Evolutionary conservation across 2,329 filamentous ascomycete genomes (phyloP), one percentile per base, ranked within the genome.

Genomic region (Magnaporthiopsis rhizophila): DNA sequence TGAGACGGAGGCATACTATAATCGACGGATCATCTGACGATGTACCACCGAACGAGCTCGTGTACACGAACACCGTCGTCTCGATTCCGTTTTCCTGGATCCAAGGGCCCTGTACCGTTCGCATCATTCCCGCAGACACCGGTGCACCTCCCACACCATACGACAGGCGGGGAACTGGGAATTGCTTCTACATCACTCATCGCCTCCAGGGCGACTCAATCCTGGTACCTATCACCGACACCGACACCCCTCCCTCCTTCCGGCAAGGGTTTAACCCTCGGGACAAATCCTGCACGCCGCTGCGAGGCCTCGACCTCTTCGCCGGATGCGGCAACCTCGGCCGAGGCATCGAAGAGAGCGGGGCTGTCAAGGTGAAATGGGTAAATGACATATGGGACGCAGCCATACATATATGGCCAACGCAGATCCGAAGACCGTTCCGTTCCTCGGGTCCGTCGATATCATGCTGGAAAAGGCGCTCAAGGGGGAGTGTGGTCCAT

Each of bases 291-390:
- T 72, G 65, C 65, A 66, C 71, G 24, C 79, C 79, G 65, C 77
- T 90, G 11, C 78, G 77, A 6, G 89, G 87, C 0, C 75, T 94
- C 3, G 89, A 92, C 67, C 76, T 95, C 0, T 96, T 91, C 70
- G 91, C 88, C 68, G 91, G 91, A 0, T 88, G 89, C 24, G 91
- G 91, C 0, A 92, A 88, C 63, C 86, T 95, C 62, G 91, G 90
- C 6, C 81, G 89, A 36, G 91, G 90, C 0, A 77, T 96, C 0
- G 90, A 92, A 72, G 89, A 92, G 63, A 85, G 85, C 0, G 86
- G 86, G 0, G 86, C 80, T 0, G 80, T 92, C 0, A 72, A 86
- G 32, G 89, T 89, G 72, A 77, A 80, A 3, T 89, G 85, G 78
- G 86, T 85, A 0, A 87, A 93, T 32, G 91, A 96, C 69, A 84